These are phyloP conservation scores for Ophiostoma novo-ulmi DNA, from an alignment of 2,329 filamentous ascomycete genomes.

Conservation along the genomic window DNA sequence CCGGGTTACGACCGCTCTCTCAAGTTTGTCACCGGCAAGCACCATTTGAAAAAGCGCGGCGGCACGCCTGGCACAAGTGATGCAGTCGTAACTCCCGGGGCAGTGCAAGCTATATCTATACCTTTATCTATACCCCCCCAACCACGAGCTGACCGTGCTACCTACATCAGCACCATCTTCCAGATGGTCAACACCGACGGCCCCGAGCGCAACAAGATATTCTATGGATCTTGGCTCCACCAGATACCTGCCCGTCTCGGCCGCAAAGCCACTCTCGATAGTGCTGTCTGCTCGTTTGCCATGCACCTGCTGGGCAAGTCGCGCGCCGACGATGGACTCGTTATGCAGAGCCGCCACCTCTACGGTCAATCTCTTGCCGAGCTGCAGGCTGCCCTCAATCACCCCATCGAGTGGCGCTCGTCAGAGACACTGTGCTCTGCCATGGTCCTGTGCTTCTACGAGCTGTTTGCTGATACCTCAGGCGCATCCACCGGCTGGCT, in stretches of 20 bases:
- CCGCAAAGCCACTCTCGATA: slow-evolving; percentile 36
- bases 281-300: slow-evolving; percentile 37
- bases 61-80: neutral
- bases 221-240: slow-evolving; percentile 30
- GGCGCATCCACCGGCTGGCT: slow-evolving; percentile 36
- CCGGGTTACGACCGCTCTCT: slow-evolving; percentile 32
- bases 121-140: neutral
- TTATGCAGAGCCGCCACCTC: slow-evolving; percentile 37
- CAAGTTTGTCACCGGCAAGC: slow-evolving; percentile 41
- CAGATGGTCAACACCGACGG: slow-evolving; percentile 25
- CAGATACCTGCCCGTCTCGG: slow-evolving; percentile 34
- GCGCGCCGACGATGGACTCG: slow-evolving; percentile 30
- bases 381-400: slow-evolving; percentile 37
- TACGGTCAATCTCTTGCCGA: slow-evolving; percentile 37
- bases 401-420: slow-evolving; percentile 37
- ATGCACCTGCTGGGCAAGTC: slow-evolving; percentile 39
- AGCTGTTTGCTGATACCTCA: slow-evolving; percentile 42
- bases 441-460: slow-evolving; percentile 40
- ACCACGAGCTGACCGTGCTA: slow-evolving; percentile 30
- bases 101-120: neutral
- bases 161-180: slow-evolving; percentile 35
- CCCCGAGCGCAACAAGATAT: slow-evolving; percentile 17
- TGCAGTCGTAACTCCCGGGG: neutral
- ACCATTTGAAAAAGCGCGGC: slow-evolving; percentile 32
- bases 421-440: slow-evolving; percentile 31